phyloP scores from a whole-genome alignment of 2,329 filamentous ascomycete genomes.

The Calonectria fujianensis region DNA sequence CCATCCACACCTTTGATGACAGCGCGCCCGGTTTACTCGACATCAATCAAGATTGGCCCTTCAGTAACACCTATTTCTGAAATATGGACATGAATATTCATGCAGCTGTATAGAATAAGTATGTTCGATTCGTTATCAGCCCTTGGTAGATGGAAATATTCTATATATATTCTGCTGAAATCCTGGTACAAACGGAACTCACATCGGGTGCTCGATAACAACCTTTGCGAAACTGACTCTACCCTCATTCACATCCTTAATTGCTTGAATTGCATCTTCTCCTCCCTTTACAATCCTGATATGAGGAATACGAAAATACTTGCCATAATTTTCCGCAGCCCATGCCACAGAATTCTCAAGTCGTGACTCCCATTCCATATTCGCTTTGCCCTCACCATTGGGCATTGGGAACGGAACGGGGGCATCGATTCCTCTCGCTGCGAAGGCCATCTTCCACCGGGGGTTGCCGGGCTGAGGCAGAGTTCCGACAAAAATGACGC shows the following conservation, averaged over 20 bases:
- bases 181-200: neutral
- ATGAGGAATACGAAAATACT: neutral
- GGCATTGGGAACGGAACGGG: neutral
- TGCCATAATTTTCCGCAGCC: neutral
- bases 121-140: neutral
- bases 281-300: neutral
- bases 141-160: neutral
- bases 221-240: conserved; percentile 8
- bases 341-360: neutral
- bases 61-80: neutral
- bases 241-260: neutral
- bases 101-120: neutral
- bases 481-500: neutral
- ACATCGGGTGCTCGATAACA: neutral
- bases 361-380: conserved; percentile 17
- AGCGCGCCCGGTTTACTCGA: no score
- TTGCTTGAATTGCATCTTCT: neutral
- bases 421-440: neutral
- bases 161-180: neutral
- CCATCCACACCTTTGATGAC: neutral
- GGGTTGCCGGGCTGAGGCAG: neutral
- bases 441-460: neutral
- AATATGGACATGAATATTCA: neutral
- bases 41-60: neutral
- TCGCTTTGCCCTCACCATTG: neutral